phyloP scores from a whole-genome alignment of 495 filamentous ascomycete genomes.

The Podospora anserina region DNA sequence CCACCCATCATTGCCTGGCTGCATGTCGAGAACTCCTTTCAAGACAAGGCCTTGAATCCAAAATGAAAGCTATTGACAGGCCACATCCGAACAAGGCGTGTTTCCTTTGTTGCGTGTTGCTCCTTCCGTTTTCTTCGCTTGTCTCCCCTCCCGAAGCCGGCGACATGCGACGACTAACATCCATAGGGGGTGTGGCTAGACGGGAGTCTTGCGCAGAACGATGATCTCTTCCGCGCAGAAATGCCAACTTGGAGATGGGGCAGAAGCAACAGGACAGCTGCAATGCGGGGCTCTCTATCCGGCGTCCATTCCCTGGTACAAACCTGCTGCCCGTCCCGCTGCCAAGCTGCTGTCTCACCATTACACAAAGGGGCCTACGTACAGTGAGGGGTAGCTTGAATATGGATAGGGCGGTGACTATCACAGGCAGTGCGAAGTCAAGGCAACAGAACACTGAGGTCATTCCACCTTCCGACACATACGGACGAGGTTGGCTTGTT shows the following conservation, averaged over 20 bases:
- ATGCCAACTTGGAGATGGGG: not conserved
- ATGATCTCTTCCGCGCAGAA: not conserved
- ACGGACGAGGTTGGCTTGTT: not conserved
- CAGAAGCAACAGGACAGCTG: not conserved
- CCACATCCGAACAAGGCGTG: not conserved
- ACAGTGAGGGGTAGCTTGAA: not conserved
- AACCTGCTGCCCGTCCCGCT: not conserved
- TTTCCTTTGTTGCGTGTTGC: not conserved
- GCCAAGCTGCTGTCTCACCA: not conserved
- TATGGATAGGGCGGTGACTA: not conserved
- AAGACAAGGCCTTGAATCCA: not conserved
- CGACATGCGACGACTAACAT: not conserved
- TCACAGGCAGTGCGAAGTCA: not conserved
- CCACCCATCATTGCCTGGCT: not conserved
- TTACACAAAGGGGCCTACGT: not conserved
- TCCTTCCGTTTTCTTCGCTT: not conserved
- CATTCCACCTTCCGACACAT: not conserved
- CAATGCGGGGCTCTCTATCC: not conserved
- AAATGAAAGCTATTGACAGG: not conserved
- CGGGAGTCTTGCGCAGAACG: not conserved
- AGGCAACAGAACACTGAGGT: not conserved
- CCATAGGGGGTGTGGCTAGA: not conserved
- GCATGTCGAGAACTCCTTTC: not conserved
- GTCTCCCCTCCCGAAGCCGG: not conserved
- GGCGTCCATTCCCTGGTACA: not conserved